Conservation (phyloP, 1,139 yeast species). For the Scheffersomyces insectosa region DNA sequence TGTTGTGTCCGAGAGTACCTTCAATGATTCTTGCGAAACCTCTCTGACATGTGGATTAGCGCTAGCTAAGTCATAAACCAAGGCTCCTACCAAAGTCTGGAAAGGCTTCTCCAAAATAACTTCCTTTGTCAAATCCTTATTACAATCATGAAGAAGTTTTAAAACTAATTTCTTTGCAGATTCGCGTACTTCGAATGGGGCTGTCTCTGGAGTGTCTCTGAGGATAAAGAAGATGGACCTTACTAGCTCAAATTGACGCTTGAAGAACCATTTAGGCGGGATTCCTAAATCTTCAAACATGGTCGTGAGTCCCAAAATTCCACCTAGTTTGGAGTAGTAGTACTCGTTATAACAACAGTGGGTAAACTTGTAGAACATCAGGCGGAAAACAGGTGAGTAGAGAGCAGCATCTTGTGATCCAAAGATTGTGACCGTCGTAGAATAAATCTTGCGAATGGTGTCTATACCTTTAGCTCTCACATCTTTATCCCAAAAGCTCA, state of each 20-base stretch:
- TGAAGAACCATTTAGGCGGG: slow-evolving; percentile 71
- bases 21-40: slow-evolving; percentile 74
- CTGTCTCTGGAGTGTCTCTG: slow-evolving; percentile 87
- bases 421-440: slow-evolving; percentile 64
- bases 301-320: slow-evolving; percentile 78
- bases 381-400: slow-evolving; percentile 71
- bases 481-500: slow-evolving; percentile 72
- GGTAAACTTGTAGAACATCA: slow-evolving; percentile 77
- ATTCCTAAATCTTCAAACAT: slow-evolving; percentile 68
- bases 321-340: slow-evolving; percentile 85
- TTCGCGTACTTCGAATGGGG: slow-evolving; percentile 75
- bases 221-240: slow-evolving; percentile 87
- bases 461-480: slow-evolving; percentile 73
- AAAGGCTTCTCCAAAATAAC: slow-evolving; percentile 70
- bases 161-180: slow-evolving; percentile 70
- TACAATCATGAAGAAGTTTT: slow-evolving; percentile 65
- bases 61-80: slow-evolving; percentile 90
- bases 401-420: slow-evolving; percentile 67
- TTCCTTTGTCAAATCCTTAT: slow-evolving; percentile 57
- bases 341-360: slow-evolving; percentile 91
- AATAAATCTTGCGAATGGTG: slow-evolving; percentile 62
- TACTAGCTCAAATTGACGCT: slow-evolving; percentile 80
- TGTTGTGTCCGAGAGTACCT: slow-evolving; percentile 68
- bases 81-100: slow-evolving; percentile 79
- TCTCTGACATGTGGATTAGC: slow-evolving; percentile 81